These are phyloP conservation scores for Whalleya microplaca DNA, from an alignment of 2,329 filamentous ascomycete species.

Conservation along the genomic window DNA sequence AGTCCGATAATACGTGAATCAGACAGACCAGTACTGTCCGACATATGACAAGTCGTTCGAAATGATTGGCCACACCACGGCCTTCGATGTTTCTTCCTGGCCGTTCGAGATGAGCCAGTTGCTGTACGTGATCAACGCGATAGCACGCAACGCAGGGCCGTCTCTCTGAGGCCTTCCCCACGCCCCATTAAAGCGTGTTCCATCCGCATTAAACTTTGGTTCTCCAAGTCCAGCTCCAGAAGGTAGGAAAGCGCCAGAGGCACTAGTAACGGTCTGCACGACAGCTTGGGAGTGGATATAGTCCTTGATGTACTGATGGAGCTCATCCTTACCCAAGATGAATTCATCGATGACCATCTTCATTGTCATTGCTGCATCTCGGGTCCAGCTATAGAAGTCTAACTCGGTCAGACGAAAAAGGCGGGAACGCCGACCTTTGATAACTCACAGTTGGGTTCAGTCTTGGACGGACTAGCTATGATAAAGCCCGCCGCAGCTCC, in stretches of 20 bases:
- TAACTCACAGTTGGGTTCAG: constrained; percentile 55
- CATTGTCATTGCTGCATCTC: constrained; percentile 57
- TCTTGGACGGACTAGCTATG: constrained; percentile 58
- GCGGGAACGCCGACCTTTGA: neutral
- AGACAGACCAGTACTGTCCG: constrained; percentile 49
- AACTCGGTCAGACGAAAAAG: constrained; percentile 3
- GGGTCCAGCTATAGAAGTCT: constrained; percentile 63
- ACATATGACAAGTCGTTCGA: constrained; percentile 61
- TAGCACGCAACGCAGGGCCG: constrained; percentile 62
- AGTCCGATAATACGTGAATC: neutral
- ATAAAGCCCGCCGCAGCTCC: constrained; percentile 55
- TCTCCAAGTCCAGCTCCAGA: constrained; percentile 55
- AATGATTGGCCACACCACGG: constrained; percentile 58
- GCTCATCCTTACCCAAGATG: constrained; percentile 47
- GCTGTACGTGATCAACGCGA: constrained; percentile 57
- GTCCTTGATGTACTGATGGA: constrained; percentile 52
- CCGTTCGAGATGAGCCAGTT: constrained; percentile 54
- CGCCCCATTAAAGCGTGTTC: constrained; percentile 51
- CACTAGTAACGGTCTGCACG: constrained; percentile 56
- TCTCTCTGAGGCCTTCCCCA: constrained; percentile 65
- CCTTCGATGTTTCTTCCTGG: constrained; percentile 42
- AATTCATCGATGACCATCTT: constrained; percentile 57
- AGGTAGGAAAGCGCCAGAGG: constrained; percentile 51
- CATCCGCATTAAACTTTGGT: constrained; percentile 58
- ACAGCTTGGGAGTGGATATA: constrained; percentile 57